Percentiles rank a stretch among this genome's conserved stretches.
Evolutionary conservation across 495 filamentous ascomycete species (phyloP).

Genomic region (Aspergillus indologenus): DNA sequence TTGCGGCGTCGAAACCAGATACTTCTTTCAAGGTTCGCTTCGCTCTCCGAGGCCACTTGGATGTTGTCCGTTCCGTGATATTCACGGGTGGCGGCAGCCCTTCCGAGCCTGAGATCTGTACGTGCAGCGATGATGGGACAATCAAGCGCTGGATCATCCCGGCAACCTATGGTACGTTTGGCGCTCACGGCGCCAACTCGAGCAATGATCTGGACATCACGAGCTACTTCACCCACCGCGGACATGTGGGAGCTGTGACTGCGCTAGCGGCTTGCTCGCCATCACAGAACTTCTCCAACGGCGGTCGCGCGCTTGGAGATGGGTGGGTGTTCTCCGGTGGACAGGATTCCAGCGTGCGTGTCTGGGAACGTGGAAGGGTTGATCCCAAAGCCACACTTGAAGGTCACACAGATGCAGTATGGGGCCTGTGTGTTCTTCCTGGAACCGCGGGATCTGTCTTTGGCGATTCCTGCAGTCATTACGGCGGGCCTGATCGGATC

Average conservation of each 20-base stretch:
- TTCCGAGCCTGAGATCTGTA: slow-evolving; percentile 94
- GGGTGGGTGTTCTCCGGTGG: slow-evolving; percentile 98
- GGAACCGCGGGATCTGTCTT: slow-evolving; percentile 74
- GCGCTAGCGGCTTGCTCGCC: slow-evolving; percentile 82
- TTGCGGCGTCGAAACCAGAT: slow-evolving; percentile 51
- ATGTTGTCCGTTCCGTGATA: slow-evolving; percentile 87
- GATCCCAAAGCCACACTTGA: slow-evolving; percentile 94
- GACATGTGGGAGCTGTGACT: slow-evolving; percentile 86
- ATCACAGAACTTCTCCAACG: slow-evolving; percentile 79
- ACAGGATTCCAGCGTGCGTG: slow-evolving; percentile 85
- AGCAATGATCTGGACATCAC: slow-evolving; percentile 81
- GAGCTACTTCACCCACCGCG: slow-evolving; percentile 91
- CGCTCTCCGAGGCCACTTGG: slow-evolving; percentile 86
- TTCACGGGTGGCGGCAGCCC: slow-evolving; percentile 95
- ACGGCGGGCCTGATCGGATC: slow-evolving; percentile 77
- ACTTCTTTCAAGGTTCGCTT: slow-evolving; percentile 87
- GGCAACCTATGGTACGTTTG: slow-evolving; percentile 61
- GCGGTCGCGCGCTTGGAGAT: slow-evolving; percentile 78
- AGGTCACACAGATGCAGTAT: slow-evolving; percentile 92
- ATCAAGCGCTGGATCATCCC: slow-evolving; percentile 97
- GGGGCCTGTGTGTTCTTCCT: slow-evolving; percentile 93
- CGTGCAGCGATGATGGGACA: slow-evolving; percentile 89
- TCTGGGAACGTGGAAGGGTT: slow-evolving; percentile 91
- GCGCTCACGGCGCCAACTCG: slow-evolving; percentile 47
- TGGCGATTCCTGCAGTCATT: slow-evolving; percentile 61